A percentile compares a stretch with the other conserved stretches of the same genome.
Evolutionary conservation across 371 early-diverging fungal species (phyloP).

Genomic region (Entomophthora muscae): DNA sequence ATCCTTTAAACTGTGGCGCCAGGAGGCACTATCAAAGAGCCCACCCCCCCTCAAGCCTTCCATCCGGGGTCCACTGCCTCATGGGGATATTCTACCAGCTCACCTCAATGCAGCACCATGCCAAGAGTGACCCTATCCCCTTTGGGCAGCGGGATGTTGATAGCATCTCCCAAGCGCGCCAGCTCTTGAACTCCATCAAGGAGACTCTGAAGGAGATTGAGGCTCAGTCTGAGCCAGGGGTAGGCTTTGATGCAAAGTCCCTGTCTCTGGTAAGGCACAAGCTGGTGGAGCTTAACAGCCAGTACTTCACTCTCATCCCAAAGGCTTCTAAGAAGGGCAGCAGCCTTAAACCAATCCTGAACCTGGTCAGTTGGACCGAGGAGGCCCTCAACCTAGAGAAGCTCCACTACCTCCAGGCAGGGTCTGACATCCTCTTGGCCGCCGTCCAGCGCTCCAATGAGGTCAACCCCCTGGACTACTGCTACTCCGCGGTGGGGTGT

Average conservation of each 20-base stretch:
- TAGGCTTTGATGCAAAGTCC: too few relatives aligned
- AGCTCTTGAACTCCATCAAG: constrained; percentile 23
- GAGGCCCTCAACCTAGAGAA: constrained; percentile 41
- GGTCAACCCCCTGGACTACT: constrained; percentile 31
- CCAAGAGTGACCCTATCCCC: constrained; percentile 39
- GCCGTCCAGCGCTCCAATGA: constrained; percentile 31
- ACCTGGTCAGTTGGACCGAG: constrained; percentile 16
- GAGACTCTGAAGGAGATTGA: constrained; percentile 14
- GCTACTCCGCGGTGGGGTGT: constrained; percentile 25
- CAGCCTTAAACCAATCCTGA: constrained; percentile 24
- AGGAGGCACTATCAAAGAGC: too few relatives aligned
- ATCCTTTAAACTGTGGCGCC: not conserved
- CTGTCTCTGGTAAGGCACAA: not conserved
- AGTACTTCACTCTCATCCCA: constrained; percentile 39
- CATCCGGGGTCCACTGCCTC: not conserved
- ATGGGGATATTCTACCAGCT: not conserved
- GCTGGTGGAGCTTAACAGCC: constrained; percentile 9
- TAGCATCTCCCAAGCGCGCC: constrained; percentile 27
- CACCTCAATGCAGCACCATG: constrained; percentile 9
- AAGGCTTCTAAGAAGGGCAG: constrained; percentile 26
- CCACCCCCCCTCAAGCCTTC: not conserved
- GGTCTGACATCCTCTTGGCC: constrained; percentile 27
- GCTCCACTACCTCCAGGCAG: constrained; percentile 28
- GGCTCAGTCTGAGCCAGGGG: too few relatives aligned
- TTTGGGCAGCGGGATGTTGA: constrained; percentile 34